phyloP scores from a whole-genome alignment of 1,284 basidiomycete genomes.

The Papiliotrema flavescens region DNA sequence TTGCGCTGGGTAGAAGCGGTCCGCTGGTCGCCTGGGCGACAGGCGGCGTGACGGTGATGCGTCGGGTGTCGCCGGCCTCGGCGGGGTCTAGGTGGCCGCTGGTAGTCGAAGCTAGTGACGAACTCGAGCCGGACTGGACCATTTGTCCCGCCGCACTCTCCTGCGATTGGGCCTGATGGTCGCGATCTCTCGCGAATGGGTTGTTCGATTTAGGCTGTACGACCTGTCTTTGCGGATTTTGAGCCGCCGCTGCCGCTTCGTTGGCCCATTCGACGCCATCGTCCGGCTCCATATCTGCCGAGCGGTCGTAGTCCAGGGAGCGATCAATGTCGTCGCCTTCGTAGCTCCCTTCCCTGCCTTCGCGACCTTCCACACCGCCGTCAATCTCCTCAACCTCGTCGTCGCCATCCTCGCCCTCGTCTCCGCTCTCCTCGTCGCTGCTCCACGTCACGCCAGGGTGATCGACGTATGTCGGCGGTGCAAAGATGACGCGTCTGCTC shows the following conservation, averaged over 20 bases:
- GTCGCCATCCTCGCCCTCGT: slow-evolving; percentile 60
- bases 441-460: slow-evolving; percentile 58
- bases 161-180: background rate
- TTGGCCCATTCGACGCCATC: slow-evolving; percentile 54
- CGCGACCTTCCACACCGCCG: slow-evolving; percentile 15
- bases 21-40: slow-evolving; percentile 55
- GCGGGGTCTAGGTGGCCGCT: slow-evolving; percentile 32
- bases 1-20: slow-evolving; percentile 51
- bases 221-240: slow-evolving; percentile 22
- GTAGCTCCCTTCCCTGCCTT: slow-evolving; percentile 19
- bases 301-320: slow-evolving; percentile 16
- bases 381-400: slow-evolving; percentile 52
- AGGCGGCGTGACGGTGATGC: slow-evolving; percentile 70
- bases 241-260: slow-evolving; percentile 42
- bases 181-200: slow-evolving; percentile 18
- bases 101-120: slow-evolving; percentile 16
- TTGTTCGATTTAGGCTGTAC: slow-evolving; percentile 30
- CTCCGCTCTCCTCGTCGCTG: slow-evolving; percentile 62
- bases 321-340: slow-evolving; percentile 16
- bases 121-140: slow-evolving; percentile 5
- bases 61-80: slow-evolving; percentile 58
- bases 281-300: slow-evolving; percentile 51
- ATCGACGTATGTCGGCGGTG: slow-evolving; percentile 53
- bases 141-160: background rate
- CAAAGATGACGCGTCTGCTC: slow-evolving; percentile 48